Base-by-base conservation (phyloP, 1,139 yeast genomes). In the Zygosaccharomyces sapae region DNA sequence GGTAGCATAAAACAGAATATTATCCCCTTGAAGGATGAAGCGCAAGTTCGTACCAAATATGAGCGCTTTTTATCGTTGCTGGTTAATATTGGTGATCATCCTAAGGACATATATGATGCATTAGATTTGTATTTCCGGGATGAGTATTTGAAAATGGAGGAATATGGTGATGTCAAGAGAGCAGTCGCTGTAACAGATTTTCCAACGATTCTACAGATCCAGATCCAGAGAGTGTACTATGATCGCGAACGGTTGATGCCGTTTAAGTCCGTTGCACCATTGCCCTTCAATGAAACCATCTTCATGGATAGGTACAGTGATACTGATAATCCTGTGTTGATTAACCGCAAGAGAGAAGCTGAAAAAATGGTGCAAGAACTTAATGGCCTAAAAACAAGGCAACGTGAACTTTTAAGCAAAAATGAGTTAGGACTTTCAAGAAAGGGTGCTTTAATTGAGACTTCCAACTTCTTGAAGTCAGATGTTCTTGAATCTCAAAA, bases 201-300 rank as follows among this genome's bases (percentile, higher is more conserved):
- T 12, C 98, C 98, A 0, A 82, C 83, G 7, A 79, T 92, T 43
- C 68, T 92, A 44, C 98, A 92, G 63, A 79, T 92, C 44, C 98
- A 92, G 63, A 87, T 92, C 3, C 97, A 90, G 67, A 75, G 98
- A 60, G 97, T 90, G 1, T 85, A 88, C 64, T 92, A 85, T 67
- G 96, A 92, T 63, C 75, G 90, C 41, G 84, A 75, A 48, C 69
- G 77, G 31, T 75, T 82, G 45, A 76, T 82, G 66, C 88, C 96
- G 0, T 87, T 87, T 60, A 92, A 92, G 62, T 83, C 90, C 1
- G 75, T 80, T 40, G 89, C 86, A 48, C 94, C 90, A 5, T 74
- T 92, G 46, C 90, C 90, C 3, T 88, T 89, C 58, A 79, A 81
- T 33, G 88, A 87, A 44, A 79, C 73, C 12, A 70, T 92, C 10